A percentile compares a stretch with the other conserved stretches of the same genome.
These are phyloP conservation scores for Plectosphaerella sp. DNA, from an alignment of 2,329 filamentous ascomycete species.

Conservation along the genomic window DNA sequence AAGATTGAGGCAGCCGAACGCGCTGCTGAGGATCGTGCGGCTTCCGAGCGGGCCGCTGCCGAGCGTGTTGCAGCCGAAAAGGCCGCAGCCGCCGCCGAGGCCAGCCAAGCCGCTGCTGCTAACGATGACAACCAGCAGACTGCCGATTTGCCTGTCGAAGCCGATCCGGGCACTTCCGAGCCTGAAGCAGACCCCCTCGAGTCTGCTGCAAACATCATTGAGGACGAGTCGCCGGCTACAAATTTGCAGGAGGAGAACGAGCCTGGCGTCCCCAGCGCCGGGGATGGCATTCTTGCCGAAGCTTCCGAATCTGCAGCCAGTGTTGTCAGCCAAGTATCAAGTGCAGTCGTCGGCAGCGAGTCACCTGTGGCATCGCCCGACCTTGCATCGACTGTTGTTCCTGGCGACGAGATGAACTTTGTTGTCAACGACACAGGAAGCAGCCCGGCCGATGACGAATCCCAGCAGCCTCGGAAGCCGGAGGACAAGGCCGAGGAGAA, in stretches of 20 bases:
- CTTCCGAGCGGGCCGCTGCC: constrained; percentile 13
- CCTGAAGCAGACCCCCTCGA: constrained; percentile 12
- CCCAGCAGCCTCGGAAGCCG: constrained; percentile 4
- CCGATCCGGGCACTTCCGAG: constrained; percentile 1
- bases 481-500: constrained; percentile 3
- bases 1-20: constrained; percentile 24
- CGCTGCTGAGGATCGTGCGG: constrained; percentile 9
- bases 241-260: constrained; percentile 1
- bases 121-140: constrained; percentile 9
- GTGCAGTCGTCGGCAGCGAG: background rate
- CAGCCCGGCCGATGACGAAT: constrained; percentile 11
- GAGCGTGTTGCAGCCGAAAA: constrained; percentile 16
- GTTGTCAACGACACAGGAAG: constrained; percentile 14
- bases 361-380: constrained; percentile 5
- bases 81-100: background rate
- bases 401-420: constrained; percentile 10
- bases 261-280: constrained; percentile 1
- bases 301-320: constrained; percentile 16
- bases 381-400: constrained; percentile 10
- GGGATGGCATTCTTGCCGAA: constrained; percentile 1
- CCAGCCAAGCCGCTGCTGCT: constrained; percentile 4
- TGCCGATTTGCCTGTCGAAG: constrained; percentile 2
- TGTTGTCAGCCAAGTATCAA: constrained; percentile 14
- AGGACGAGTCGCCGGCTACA: constrained; percentile 10
- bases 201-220: constrained; percentile 9